A percentile compares a stretch with the other conserved stretches of the same genome.
Evolutionary conservation across 2,329 filamentous ascomycete species (phyloP).

Genomic region (Mycosphaerella sp.): DNA sequence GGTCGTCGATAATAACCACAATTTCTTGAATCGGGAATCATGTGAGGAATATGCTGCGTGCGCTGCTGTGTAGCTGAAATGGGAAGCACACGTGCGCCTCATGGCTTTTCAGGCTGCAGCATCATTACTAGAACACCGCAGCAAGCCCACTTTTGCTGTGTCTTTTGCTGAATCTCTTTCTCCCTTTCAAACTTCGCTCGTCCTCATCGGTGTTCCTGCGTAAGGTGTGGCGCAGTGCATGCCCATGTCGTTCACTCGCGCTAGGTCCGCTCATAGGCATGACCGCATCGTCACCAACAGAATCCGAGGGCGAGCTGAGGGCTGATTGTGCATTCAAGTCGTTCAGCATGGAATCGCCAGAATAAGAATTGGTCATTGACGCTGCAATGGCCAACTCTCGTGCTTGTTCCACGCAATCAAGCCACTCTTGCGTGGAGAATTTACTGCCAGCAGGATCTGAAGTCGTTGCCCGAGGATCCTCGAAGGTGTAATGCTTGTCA

Average conservation of each 20-base stretch:
- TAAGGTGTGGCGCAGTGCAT: conserved; percentile 31
- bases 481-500: conserved; percentile 87
- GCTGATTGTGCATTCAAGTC: conserved; percentile 39
- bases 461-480: conserved; percentile 73
- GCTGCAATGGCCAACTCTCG: conserved; percentile 74
- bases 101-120: conserved; percentile 2
- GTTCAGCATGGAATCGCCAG: conserved; percentile 45
- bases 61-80: background rate
- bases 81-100: conserved; percentile 4
- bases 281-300: conserved; percentile 52
- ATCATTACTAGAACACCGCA: conserved; percentile 61
- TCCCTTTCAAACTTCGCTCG: conserved; percentile 37
- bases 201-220: conserved; percentile 33
- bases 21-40: background rate
- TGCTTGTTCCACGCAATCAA: conserved; percentile 79
- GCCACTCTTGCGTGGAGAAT: conserved; percentile 79
- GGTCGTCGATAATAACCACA: background rate
- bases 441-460: conserved; percentile 58
- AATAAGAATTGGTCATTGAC: conserved; percentile 56
- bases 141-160: conserved; percentile 93
- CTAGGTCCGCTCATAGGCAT: conserved; percentile 31
- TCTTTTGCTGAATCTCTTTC: conserved; percentile 75
- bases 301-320: conserved; percentile 71
- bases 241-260: conserved; percentile 20
- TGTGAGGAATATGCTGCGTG: conserved; percentile 1